Conservation (phyloP, 345 rosid species). For the Triadica sebifera region DNA sequence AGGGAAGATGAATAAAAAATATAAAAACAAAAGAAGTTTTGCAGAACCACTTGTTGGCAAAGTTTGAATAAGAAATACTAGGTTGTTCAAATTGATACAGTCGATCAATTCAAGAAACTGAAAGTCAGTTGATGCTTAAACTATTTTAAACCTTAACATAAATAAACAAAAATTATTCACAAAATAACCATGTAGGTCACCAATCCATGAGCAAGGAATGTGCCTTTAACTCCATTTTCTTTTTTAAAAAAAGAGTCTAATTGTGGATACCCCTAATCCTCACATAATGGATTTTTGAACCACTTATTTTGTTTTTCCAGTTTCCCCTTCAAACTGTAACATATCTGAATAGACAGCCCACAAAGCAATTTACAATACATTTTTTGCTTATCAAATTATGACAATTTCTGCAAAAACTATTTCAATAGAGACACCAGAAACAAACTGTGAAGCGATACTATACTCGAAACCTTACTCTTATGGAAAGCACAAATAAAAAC, state of each 20-base stretch:
- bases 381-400: background rate
- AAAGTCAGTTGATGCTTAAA: background rate
- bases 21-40: background rate
- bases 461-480: background rate
- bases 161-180: background rate
- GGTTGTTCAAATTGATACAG: background rate
- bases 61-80: background rate
- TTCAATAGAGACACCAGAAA: background rate
- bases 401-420: background rate
- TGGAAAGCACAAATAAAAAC: background rate
- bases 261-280: background rate
- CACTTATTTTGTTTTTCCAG: background rate
- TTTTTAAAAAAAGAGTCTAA: background rate
- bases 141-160: background rate
- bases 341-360: background rate
- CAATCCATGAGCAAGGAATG: background rate
- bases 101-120: background rate
- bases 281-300: background rate
- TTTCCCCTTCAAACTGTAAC: background rate
- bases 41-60: background rate
- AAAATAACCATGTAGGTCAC: background rate
- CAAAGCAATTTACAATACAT: background rate
- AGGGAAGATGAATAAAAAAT: no score
- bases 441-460: no score
- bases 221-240: background rate